Evolutionary conservation across 176 grass and related monocot genomes (phyloP).

Genomic region (Otatea glauca): DNA sequence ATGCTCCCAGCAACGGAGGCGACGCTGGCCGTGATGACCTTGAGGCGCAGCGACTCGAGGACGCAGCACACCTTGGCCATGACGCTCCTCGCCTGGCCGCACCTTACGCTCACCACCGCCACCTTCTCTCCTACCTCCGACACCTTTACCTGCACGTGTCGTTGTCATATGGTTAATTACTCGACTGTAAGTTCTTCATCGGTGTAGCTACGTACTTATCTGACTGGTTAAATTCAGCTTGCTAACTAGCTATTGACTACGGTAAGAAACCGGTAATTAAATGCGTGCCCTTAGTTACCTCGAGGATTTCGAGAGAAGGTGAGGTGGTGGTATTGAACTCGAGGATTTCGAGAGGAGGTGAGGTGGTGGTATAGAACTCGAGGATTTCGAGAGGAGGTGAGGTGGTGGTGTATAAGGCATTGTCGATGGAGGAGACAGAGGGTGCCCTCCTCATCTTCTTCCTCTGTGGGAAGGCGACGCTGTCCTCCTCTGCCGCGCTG

Average conservation of each 20-base stretch:
- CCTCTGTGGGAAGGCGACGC: neutral
- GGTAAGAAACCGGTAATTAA: no score
- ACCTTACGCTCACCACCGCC: slow-evolving; percentile 48
- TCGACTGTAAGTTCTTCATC: neutral
- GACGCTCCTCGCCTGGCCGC: slow-evolving; percentile 39
- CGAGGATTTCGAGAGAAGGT: slow-evolving; percentile 44
- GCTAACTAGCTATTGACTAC: no score
- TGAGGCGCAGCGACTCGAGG: slow-evolving; percentile 58
- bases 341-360: no score
- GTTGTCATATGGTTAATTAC: neutral
- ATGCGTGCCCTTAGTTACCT: slow-evolving; percentile 35
- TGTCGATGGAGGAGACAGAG: neutral
- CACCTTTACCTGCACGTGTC: slow-evolving; percentile 49
- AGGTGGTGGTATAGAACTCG: slow-evolving; percentile 19
- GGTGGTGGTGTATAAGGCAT: neutral
- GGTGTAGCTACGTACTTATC: no score
- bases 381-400: slow-evolving; percentile 47
- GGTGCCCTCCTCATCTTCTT: slow-evolving; percentile 38
- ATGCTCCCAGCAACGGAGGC: slow-evolving; percentile 42
- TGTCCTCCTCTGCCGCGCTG: neutral
- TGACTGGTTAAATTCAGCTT: no score
- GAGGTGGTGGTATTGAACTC: neutral
- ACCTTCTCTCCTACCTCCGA: slow-evolving; percentile 37
- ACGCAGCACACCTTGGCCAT: slow-evolving; percentile 50
- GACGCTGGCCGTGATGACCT: slow-evolving; percentile 59